Evolutionary conservation across 2,329 filamentous ascomycete species (phyloP).

Genomic region (Ophiostoma triangulosporum): DNA sequence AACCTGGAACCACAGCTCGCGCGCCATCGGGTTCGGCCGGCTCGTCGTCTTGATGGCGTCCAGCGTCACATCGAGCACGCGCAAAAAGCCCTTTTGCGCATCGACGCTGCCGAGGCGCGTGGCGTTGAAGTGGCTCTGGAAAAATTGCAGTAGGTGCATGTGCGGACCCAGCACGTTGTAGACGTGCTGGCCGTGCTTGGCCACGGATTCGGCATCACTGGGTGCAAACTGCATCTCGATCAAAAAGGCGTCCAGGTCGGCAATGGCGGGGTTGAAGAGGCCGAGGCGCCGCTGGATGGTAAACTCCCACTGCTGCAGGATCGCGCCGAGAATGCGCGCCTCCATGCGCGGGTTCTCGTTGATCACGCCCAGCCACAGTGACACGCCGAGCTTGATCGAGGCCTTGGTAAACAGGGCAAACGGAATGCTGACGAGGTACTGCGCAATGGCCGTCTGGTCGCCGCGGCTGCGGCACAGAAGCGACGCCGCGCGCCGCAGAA

Average conservation of each 20-base stretch:
- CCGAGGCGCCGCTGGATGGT: slow-evolving; percentile 67
- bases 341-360: slow-evolving; percentile 89
- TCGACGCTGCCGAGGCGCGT: slow-evolving; percentile 74
- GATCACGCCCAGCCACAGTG: slow-evolving; percentile 91
- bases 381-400: slow-evolving; percentile 89
- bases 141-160: slow-evolving; percentile 71
- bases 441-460: slow-evolving; percentile 58
- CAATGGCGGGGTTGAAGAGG: slow-evolving; percentile 62
- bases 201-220: slow-evolving; percentile 63
- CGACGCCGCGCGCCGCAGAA: slow-evolving; percentile 71
- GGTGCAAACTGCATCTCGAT: slow-evolving; percentile 85
- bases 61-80: slow-evolving; percentile 67
- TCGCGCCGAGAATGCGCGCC: slow-evolving; percentile 70
- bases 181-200: slow-evolving; percentile 62
- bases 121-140: slow-evolving; percentile 90
- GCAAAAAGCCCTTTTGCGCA: slow-evolving; percentile 67
- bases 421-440: slow-evolving; percentile 82
- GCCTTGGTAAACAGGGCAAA: slow-evolving; percentile 90
- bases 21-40: slow-evolving; percentile 68
- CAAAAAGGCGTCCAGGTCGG: slow-evolving; percentile 78
- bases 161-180: slow-evolving; percentile 81
- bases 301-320: slow-evolving; percentile 81
- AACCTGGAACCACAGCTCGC: slow-evolving; percentile 85
- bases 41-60: slow-evolving; percentile 53
- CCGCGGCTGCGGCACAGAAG: slow-evolving; percentile 66